Evolutionary conservation across 805 yeast genomes (phyloP).

Genomic region (Huiozyma naganishii): DNA sequence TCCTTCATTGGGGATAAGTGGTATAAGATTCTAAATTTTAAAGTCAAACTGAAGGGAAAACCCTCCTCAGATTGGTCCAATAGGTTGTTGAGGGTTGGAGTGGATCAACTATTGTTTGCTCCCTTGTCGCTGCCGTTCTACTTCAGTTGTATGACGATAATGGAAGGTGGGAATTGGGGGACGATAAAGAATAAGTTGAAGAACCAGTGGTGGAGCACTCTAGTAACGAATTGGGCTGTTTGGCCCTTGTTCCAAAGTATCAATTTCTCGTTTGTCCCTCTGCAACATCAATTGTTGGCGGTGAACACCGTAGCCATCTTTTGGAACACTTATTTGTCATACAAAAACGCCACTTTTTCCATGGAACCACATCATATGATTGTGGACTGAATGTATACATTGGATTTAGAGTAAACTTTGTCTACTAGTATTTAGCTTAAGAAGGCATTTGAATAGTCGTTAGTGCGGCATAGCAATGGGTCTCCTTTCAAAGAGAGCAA

Average conservation of each 20-base stretch:
- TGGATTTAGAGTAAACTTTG: too few species aligned
- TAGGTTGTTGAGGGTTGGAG: slow-evolving; percentile 41
- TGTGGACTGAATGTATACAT: too few species aligned
- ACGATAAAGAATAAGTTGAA: slow-evolving; percentile 35
- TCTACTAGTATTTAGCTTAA: too few species aligned
- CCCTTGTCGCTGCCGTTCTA: slow-evolving; percentile 71
- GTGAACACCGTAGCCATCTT: slow-evolving; percentile 65
- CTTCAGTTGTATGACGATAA: slow-evolving; percentile 50
- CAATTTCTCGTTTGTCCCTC: slow-evolving; percentile 70
- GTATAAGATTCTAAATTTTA: slow-evolving; percentile 43
- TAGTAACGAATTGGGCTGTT: slow-evolving; percentile 66
- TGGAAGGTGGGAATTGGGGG: slow-evolving; percentile 43
- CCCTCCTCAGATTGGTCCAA: slow-evolving; percentile 22
- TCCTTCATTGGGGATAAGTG: slow-evolving; percentile 68
- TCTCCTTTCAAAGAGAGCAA: slow-evolving; percentile 6
- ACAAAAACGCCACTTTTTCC: slow-evolving; percentile 34
- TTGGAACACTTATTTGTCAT: slow-evolving; percentile 77
- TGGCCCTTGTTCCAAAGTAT: slow-evolving; percentile 85
- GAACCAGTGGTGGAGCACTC: slow-evolving; percentile 53
- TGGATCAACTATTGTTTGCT: slow-evolving; percentile 70
- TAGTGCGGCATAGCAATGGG: slow-evolving; percentile 3
- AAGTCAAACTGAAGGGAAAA: slow-evolving; percentile 31
- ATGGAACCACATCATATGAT: not conserved
- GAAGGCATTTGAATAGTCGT: too few species aligned
- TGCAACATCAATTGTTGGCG: slow-evolving; percentile 51